phyloP scores from a whole-genome alignment of 306 rosid species.

The Casuarina cunninghamiana region DNA sequence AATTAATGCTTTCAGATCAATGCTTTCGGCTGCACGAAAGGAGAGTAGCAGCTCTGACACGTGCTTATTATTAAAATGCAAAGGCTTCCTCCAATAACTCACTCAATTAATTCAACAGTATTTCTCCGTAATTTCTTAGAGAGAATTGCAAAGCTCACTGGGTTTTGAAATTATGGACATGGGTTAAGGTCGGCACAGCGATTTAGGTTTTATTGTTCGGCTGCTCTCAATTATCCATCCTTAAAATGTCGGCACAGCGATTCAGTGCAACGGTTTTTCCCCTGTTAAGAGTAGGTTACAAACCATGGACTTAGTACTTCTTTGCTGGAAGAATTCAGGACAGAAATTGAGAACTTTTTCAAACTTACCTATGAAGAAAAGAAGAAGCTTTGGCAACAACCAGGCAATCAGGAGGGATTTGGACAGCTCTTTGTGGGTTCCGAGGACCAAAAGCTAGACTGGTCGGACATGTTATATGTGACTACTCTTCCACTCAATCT shows the following conservation, averaged over 20 bases:
- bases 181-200: slow-evolving; percentile 42
- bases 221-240: slow-evolving; percentile 51
- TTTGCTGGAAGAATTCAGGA: slow-evolving; percentile 30
- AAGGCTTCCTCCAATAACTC: too few relatives aligned
- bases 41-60: too few relatives aligned
- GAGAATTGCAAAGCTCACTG: slow-evolving; percentile 17
- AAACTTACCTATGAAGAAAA: slow-evolving; percentile 37
- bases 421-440: slow-evolving; percentile 44
- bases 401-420: slow-evolving; percentile 34
- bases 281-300: slow-evolving; percentile 13
- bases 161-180: slow-evolving; percentile 39
- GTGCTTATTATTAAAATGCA: too few relatives aligned
- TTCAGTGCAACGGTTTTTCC: neutral
- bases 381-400: slow-evolving; percentile 37
- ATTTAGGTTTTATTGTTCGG: slow-evolving; percentile 32
- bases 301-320: slow-evolving; percentile 32
- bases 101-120: neutral
- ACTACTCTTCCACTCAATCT: slow-evolving; percentile 24
- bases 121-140: neutral
- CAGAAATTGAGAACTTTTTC: slow-evolving; percentile 26
- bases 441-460: slow-evolving; percentile 45
- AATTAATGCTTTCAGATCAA: too few relatives aligned
- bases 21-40: too few relatives aligned
- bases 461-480: slow-evolving; percentile 42
- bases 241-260: too few relatives aligned